Base-by-base conservation (phyloP, 257 asterid genomes). In the Salvia rosmarinus region DNA sequence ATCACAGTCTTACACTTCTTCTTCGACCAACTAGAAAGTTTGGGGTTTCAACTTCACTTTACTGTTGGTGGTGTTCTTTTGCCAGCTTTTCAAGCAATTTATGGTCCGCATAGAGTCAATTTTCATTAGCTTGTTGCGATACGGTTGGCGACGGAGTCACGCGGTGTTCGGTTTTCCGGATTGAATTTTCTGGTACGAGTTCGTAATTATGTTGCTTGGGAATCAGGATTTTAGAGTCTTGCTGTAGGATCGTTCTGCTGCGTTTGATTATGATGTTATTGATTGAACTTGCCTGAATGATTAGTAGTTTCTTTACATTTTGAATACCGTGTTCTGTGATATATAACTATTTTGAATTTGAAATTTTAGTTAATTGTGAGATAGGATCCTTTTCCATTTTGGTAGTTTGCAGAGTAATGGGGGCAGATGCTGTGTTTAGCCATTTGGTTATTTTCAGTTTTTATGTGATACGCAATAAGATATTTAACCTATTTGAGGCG, bases 171-270 rank as follows among this genome's bases (percentile, higher is more conserved):
- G 52, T 62, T 52, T 58, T 39, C 39, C 32, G 47, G 77, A 64
- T 58, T 77, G 66, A 19, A 1, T 59, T 73, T 12, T 5, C 57
- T 49, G 79, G 79, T 47, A 16, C 46, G 82, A 54, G 34, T 74
- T 49, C 9, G 68, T 13, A 39, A 60, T 56, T 78, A 42, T 14
- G 47, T 35, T 55, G 44, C 47, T 58, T 13, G 51, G 63, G 62
- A 72, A 47, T 76, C 52, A 10, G 37, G 75, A 59, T 71, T 74
- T 70, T 2, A 0, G 67, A 9, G 19, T 62, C 57, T 16, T 75
- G 59, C 43, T 25, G 13, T 59, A 71, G 80, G 78, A 75, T 79
- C 82, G 69, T 79, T 67, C 52, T 67, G 87, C 70, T 77, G 71
- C 19, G 63, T 64, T 64, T 50, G 25, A 20, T 56, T 73, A 51